A percentile compares a stretch with the other conserved stretches of the same genome.
These are phyloP conservation scores for Lenwebbia sp. DNA, from an alignment of 345 rosid species.

Conservation along the genomic window DNA sequence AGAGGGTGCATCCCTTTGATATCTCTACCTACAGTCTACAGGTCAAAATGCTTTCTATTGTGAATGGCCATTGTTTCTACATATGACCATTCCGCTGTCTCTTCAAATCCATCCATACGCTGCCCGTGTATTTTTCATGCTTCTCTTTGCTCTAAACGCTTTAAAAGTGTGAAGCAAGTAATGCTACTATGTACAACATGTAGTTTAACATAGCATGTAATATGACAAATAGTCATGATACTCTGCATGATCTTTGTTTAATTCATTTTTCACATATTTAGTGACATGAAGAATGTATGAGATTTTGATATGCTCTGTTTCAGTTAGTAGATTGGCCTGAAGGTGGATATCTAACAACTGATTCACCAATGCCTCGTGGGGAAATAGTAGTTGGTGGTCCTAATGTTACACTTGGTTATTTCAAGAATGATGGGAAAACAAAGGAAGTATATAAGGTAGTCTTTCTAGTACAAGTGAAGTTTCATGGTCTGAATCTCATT, in stretches of 20 bases:
- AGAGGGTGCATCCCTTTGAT: not conserved
- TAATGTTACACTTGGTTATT: slow-evolving; percentile 82
- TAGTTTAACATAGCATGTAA: not conserved
- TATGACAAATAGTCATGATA: not conserved
- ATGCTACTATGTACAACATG: not conserved
- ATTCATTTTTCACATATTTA: not conserved
- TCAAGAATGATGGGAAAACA: slow-evolving; percentile 85
- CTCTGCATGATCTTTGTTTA: not conserved
- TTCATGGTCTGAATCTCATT: not conserved
- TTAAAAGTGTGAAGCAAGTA: not conserved
- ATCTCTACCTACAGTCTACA: not conserved
- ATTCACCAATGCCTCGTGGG: slow-evolving; percentile 92
- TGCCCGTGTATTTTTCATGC: not conserved
- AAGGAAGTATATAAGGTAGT: slow-evolving; percentile 81
- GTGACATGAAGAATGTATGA: not conserved
- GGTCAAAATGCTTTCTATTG: not conserved
- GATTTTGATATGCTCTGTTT: not conserved
- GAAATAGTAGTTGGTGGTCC: slow-evolving; percentile 96
- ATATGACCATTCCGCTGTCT: not conserved
- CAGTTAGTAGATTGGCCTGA: slow-evolving; percentile 98
- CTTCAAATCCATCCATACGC: not conserved
- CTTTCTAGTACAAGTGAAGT: not conserved
- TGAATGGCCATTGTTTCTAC: not conserved
- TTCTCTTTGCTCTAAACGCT: not conserved
- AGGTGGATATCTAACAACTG: slow-evolving; percentile 69